A percentile compares a stretch with the other conserved stretches of the same genome.
phyloP scores from a whole-genome alignment of 1,284 basidiomycete genomes.

The Paramarasmius palmivorus region DNA sequence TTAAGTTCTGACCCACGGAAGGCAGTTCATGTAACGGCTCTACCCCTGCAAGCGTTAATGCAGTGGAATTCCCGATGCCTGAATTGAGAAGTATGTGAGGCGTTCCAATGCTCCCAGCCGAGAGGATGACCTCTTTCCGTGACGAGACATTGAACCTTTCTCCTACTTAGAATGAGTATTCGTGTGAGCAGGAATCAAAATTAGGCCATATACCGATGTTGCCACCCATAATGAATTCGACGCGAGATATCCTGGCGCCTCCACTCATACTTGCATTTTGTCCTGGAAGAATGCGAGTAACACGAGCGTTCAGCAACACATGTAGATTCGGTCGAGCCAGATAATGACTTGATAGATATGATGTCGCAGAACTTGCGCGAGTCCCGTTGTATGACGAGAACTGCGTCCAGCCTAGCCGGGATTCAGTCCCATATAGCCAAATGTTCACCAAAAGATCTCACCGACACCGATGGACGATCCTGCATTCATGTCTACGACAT shows the following conservation, averaged over 20 bases:
- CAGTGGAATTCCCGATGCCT: constrained; percentile 40
- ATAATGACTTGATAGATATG: constrained; percentile 4
- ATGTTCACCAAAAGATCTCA: constrained; percentile 13
- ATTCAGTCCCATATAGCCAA: background rate
- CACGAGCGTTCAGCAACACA: constrained; percentile 18
- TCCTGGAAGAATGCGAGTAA: constrained; percentile 11
- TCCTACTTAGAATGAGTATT: constrained; percentile 4
- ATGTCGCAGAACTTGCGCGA: constrained; percentile 6
- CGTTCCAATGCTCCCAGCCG: constrained; percentile 39
- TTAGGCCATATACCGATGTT: too few species aligned
- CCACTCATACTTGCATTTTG: constrained; percentile 12
- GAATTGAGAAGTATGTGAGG: constrained; percentile 47
- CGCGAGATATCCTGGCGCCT: constrained; percentile 29
- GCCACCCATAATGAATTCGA: constrained; percentile 29
- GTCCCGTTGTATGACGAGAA: constrained; percentile 19
- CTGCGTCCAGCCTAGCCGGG: constrained; percentile 31
- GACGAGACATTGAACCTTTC: constrained; percentile 23
- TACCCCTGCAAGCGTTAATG: constrained; percentile 24
- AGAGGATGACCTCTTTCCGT: constrained; percentile 42
- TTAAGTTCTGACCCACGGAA: constrained; percentile 46
- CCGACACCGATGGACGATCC: constrained; percentile 39
- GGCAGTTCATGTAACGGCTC: constrained; percentile 30
- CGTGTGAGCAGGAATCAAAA: background rate
- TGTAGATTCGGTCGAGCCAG: constrained; percentile 18
- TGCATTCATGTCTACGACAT: constrained; percentile 37